Base-by-base conservation (phyloP, 331 rosid genomes). In the Phaseolus coccineus region DNA sequence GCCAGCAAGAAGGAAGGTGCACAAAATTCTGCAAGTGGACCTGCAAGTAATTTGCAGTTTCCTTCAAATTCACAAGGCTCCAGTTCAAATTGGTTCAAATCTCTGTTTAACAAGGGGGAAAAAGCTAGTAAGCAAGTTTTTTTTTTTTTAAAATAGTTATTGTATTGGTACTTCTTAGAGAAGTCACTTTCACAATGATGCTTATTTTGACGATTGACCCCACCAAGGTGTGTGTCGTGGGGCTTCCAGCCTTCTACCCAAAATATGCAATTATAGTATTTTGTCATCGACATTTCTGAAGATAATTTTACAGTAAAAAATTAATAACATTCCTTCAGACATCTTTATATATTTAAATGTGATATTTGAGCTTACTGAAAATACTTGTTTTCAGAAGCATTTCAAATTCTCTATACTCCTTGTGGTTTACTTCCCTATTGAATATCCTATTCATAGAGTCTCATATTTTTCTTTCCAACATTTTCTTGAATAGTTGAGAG, bases 51-150 rank as follows among this genome's bases (percentile, higher is more conserved):
- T 82, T 7, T 71, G 62, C 82, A 76, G 42, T 57, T 50, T 58
- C 51, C 88, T 64, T 72, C 81, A 50, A 75, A 37, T 76, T 15
- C 69, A 9, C 67, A 69, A 50, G 47, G 71, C 77, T 56, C 88
- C 58, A 81, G 46, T 66, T 48, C 72, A 28, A 78, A 78, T 76
- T 87, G 88, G 88, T 40, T 84, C 56, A 65, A 42, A 74, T 84
- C 76, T 28, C 40, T 74, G 57, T 55, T 87, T 70, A 39, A 81
- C 11, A 84, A 64, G 55, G 80, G 84, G 57, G 59, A 78, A 70
- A 74, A 65, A 72, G n/a, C 72, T 42, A 47, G 70, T 52, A 53
- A 77, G 53, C 27, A 52, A 82, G 73, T 67, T 53, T 22, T 56
- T 9, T 19, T 66, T 68, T 52, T 19, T 19, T 19, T 19, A 19